Evolutionary conservation across 2,329 filamentous ascomycete species (phyloP), one percentile per base, ranked within the genome.

Genomic region (Fusarium staphyleae): DNA sequence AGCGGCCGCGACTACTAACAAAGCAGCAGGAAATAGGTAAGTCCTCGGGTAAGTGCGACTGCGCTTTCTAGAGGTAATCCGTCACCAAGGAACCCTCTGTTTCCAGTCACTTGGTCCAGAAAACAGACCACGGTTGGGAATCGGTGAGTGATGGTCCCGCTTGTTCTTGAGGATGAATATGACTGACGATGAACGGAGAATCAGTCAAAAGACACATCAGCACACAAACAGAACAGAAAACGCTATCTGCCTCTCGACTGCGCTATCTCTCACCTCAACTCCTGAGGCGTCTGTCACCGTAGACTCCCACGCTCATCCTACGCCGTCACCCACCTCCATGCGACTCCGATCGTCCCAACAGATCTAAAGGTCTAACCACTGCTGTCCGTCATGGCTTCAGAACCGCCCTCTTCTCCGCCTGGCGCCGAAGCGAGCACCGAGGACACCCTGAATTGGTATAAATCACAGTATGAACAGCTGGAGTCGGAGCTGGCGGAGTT

Each of bases 401-500:
- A 87, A 69, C 79, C 80, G 64, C 84, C 84, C 5, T 87, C 85
- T 5, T 87, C 85, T 41, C 85, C 85, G 46, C 84, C 83, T 10
- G 77, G 76, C 68, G 81, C 80, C 68, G 74, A 77, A 45, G 74
- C 83, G 48, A 81, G 73, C 48, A 72, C 82, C 42, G 87, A 92
- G 70, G 90, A 95, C 70, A 89, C 93, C 57, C 81, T 99, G 45
- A 83, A 88, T 52, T 97, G 95, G 84, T 99, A 98, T 84, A 99
- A 99, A 80, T 77, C 86, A 47, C 93, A 98, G 74, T 98, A 98
- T 77, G 92, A 96, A 76, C 87, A 91, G 71, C 83, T 99, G 30
- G 95, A 97, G 75, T 81, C 87, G 46, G 95, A 99, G 74, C 85
- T 99, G 56, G 85, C 90, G 58, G 95, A 99, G 69, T 99, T 99